Evolutionary conservation across 306 rosid species (phyloP), one percentile per base, ranked within the genome.

Genomic region (Benincasa hispida): DNA sequence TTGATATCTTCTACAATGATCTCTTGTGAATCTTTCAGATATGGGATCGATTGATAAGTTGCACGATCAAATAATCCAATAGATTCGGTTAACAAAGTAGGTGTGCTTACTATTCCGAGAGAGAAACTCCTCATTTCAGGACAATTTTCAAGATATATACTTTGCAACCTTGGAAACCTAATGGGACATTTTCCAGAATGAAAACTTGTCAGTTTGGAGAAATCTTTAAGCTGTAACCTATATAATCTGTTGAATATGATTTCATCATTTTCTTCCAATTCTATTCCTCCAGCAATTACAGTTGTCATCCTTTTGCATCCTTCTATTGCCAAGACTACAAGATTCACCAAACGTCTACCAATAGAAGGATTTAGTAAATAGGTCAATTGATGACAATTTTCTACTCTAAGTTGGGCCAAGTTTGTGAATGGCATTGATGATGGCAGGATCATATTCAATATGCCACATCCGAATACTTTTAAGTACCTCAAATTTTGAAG

Each of bases 161-260:
- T 8, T 0, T 41, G n/a, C n/a, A n/a, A n/a, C n/a, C 2, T 50
- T 42, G 81, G 81, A 6, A 69, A 53, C 51, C 39, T 65, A 3
- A 78, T 65, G 22, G 22, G 12, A n/a, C 27, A 47, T 45, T 51
- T 53, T 10, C 81, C 81, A 0, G 81, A 50, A 35, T 9, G 66
- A 35, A 78, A 78, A 30, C 60, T 68, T 24, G 10, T 30, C 4
- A 69, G 17, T 9, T 54, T 69, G 34, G 58, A 21, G 7, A 78
- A 27, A 57, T 6, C 0, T 2, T 0, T 0, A 30, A 77, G 59
- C n/a, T n/a, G n/a, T n/a, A 5, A 1, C 1, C 0, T n/a, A n/a
- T n/a, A n/a, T n/a, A 65, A 19, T 18, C 4, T 65, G 22, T 10
- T 65, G 27, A 65, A 65, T 32, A 65, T 1, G 35, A 65, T 65